Base-by-base conservation (phyloP, 2,329 filamentous ascomycete genomes). In the Metarhizium brunneum region DNA sequence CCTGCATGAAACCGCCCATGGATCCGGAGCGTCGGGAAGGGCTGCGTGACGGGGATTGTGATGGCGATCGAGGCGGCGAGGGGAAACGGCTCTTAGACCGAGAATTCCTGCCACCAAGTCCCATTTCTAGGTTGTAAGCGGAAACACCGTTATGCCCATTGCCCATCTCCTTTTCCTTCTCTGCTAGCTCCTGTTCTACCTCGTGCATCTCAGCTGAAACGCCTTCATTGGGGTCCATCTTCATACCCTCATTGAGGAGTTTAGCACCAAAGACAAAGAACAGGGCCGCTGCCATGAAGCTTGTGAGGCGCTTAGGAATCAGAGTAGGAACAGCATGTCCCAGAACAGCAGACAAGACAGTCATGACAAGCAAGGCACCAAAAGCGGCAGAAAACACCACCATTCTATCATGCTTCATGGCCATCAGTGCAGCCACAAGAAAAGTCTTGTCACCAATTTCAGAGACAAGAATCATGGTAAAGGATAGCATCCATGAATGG, bases 371-470 rank as follows among this genome's bases (percentile, higher is more conserved):
- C 49, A 99, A 79, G 10, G 94, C 95, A 54, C 86, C 85, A 64
- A 96, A 92, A n/a, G 94, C 94, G 7, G 94, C 91, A 2, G 90
- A 88, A 73, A 99, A 99, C 59, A 99, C 94, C 13, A 97, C 81
- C 60, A 96, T 76, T 53, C 94, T 87, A 59, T 94, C 88, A 66
- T 99, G 92, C 69, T 96, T 94, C 94, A 99, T 99, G 13, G 94
- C 94, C 94, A 99, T 99, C 18, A 99, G 82, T 7, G 92, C 92
- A 6, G 94, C 94, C 25, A 99, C 90, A 47, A 99, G 80, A 76
- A 99, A 99, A 0, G 94, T 99, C 76, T 99, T 99, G 81, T 99
- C 94, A 60, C 94, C 94, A 64, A 99, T 85, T 70, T 99, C 94
- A 50, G 92, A 96, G 64, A 97, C 87, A 59, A 97, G 77, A 65